Evolutionary conservation across 176 grass and related monocot species (phyloP).

Genomic region (Urochloa ruziziensis): DNA sequence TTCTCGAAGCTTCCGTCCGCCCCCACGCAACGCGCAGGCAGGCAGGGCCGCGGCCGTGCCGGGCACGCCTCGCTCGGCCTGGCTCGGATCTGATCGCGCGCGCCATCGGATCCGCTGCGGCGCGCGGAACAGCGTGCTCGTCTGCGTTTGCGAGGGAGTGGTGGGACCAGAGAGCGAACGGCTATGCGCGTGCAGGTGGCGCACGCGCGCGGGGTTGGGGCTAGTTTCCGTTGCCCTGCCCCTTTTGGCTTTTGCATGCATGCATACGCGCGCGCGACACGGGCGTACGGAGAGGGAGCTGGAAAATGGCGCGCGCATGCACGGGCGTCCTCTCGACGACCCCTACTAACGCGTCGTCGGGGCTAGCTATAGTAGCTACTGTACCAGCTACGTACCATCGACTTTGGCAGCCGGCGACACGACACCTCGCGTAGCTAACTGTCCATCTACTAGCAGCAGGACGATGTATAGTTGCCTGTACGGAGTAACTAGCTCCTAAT

Average conservation of each 20-base stretch:
- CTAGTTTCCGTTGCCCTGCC: too few species aligned
- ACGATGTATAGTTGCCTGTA: too few species aligned
- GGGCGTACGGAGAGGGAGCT: neutral
- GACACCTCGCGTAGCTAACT: too few species aligned
- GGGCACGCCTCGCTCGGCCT: neutral
- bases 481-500: too few species aligned
- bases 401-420: neutral
- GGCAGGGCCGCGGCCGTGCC: neutral
- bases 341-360: neutral
- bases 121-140: neutral
- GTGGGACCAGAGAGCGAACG: neutral
- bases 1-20: constrained; percentile 13
- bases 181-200: neutral
- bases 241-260: neutral
- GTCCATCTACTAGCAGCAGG: too few species aligned
- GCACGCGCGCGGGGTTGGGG: neutral
- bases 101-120: constrained; percentile 8
- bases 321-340: neutral
- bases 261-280: neutral
- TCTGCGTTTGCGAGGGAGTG: too few species aligned
- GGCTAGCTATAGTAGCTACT: too few species aligned
- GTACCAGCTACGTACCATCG: neutral
- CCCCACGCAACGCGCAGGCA: constrained; percentile 9
- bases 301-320: constrained; percentile 4
- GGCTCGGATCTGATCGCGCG: neutral